These are phyloP conservation scores for Colletotrichum gloeosporioides DNA, from an alignment of 2,329 filamentous ascomycete genomes.

Conservation along the genomic window DNA sequence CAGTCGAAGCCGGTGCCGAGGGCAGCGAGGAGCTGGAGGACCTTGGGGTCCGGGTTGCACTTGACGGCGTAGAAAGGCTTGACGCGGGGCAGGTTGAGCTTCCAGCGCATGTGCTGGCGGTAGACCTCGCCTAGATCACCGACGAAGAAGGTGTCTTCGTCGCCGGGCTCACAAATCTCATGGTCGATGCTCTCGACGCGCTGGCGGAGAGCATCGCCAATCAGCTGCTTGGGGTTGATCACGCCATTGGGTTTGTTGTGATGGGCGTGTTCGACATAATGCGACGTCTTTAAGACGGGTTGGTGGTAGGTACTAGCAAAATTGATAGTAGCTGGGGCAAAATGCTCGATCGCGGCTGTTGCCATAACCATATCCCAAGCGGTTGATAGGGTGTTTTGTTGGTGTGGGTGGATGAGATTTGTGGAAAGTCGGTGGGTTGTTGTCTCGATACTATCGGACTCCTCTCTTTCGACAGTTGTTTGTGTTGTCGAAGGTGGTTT, in stretches of 20 bases:
- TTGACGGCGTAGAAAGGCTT: slow-evolving; percentile 99
- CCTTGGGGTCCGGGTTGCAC: slow-evolving; percentile 93
- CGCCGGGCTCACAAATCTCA: slow-evolving; percentile 86
- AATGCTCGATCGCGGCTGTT: slow-evolving; percentile 62
- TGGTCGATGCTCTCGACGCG: slow-evolving; percentile 85
- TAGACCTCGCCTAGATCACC: slow-evolving; percentile 98
- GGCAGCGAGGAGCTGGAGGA: slow-evolving; percentile 84
- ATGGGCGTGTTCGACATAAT: slow-evolving; percentile 41
- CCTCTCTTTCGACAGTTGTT: slow-evolving; percentile 12
- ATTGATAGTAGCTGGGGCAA: slow-evolving; percentile 53
- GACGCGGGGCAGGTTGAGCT: slow-evolving; percentile 88
- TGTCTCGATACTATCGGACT: slow-evolving; percentile 18
- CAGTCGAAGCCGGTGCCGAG: slow-evolving; percentile 97
- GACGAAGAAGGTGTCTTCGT: slow-evolving; percentile 98
- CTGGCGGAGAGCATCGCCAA: slow-evolving; percentile 84
- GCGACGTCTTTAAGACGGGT: slow-evolving; percentile 52
- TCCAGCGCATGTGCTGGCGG: slow-evolving; percentile 98
- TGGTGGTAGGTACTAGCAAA: slow-evolving; percentile 45
- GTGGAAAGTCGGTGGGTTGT: slow-evolving; percentile 12
- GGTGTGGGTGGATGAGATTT: slow-evolving; percentile 14
- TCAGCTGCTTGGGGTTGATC: slow-evolving; percentile 74
- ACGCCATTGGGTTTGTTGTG: slow-evolving; percentile 42
- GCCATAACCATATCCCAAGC: slow-evolving; percentile 69
- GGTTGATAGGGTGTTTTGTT: slow-evolving; percentile 18
- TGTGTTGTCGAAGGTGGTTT: slow-evolving; percentile 9